Conservation (phyloP, 83 land plant species). For the Isoetes engelmannii region DNA sequence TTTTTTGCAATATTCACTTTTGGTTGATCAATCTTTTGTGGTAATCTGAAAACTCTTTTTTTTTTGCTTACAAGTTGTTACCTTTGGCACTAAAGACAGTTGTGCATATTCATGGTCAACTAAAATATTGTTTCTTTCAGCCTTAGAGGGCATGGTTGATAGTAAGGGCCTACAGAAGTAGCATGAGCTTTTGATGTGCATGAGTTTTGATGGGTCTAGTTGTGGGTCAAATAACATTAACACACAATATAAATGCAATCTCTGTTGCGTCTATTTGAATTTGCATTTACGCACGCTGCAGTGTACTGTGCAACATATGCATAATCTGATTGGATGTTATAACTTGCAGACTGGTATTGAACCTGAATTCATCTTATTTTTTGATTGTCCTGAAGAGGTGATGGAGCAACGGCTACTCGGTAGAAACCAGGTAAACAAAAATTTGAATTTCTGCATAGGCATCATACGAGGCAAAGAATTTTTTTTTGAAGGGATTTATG, state of each 20-base stretch:
- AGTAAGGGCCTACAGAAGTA: too few relatives aligned
- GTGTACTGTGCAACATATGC: neutral
- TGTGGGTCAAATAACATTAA: too few relatives aligned
- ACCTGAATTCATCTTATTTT: conserved; percentile 63
- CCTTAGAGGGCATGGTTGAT: too few relatives aligned
- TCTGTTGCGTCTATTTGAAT: neutral
- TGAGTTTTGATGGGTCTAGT: too few relatives aligned
- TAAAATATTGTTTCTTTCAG: too few relatives aligned
- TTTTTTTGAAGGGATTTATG: neutral
- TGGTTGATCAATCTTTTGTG: too few relatives aligned
- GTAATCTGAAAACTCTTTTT: too few relatives aligned
- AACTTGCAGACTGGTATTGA: conserved; percentile 56
- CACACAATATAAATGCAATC: neutral
- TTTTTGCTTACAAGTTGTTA: too few relatives aligned
- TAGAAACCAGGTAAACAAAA: conserved; percentile 45
- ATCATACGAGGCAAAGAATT: neutral
- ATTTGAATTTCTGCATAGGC: neutral
- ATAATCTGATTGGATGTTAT: neutral
- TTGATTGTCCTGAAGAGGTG: conserved; percentile 72
- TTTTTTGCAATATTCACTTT: too few relatives aligned
- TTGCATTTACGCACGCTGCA: neutral
- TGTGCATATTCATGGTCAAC: too few relatives aligned
- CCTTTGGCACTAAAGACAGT: too few relatives aligned
- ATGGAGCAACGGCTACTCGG: conserved; percentile 61
- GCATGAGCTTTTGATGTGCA: too few relatives aligned